A percentile compares a stretch with the other conserved stretches of the same genome.
Evolutionary conservation across 2,329 filamentous ascomycete species (phyloP).

Genomic region (Penicillium sumatraense): DNA sequence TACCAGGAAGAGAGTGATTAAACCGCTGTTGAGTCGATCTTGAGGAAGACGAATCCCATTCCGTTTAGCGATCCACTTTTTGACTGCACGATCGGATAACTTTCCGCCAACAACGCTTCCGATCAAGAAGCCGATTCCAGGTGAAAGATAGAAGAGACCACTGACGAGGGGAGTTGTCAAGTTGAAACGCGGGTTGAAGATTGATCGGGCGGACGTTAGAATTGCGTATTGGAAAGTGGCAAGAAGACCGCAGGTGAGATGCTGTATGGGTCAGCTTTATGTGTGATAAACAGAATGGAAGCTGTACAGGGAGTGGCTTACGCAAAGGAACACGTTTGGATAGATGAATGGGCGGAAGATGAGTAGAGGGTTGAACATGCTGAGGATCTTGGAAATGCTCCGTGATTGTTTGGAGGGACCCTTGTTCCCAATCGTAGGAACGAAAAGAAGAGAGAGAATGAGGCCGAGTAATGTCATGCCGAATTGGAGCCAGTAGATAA

Average conservation of each 20-base stretch:
- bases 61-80: constrained; percentile 63
- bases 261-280: constrained; percentile 22
- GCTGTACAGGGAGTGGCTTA: constrained; percentile 30
- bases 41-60: constrained; percentile 67
- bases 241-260: constrained; percentile 50
- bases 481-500: constrained; percentile 79
- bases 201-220: constrained; percentile 70
- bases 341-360: constrained; percentile 66
- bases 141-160: constrained; percentile 75
- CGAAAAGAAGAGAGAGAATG: constrained; percentile 65
- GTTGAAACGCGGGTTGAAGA: constrained; percentile 74
- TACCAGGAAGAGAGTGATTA: constrained; percentile 61
- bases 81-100: constrained; percentile 70
- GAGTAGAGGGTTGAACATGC: constrained; percentile 66
- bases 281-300: not conserved
- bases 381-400: constrained; percentile 45
- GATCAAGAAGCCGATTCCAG: constrained; percentile 69
- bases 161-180: constrained; percentile 68
- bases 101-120: constrained; percentile 72
- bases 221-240: constrained; percentile 76
- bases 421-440: constrained; percentile 69
- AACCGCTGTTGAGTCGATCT: constrained; percentile 65
- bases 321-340: constrained; percentile 68
- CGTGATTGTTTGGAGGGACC: constrained; percentile 56
- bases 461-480: constrained; percentile 66